A percentile compares a stretch with the other conserved stretches of the same genome.
Conservation (phyloP, 2,329 filamentous ascomycete genomes). For the Juglanconis oblonga region DNA sequence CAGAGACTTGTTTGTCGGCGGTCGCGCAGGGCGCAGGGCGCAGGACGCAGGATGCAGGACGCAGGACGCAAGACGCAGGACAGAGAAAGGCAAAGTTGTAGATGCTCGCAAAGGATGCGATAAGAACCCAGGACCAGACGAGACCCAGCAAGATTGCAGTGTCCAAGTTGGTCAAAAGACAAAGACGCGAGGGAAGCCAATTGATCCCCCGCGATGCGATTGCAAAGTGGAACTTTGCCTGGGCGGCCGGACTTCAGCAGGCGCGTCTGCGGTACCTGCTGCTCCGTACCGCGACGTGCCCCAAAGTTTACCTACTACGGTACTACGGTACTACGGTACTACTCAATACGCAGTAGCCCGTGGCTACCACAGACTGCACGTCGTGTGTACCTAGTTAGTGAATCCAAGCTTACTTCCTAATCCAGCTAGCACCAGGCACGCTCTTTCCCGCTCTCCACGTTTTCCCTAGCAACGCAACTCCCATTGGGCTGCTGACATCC, state of each 20-base stretch:
- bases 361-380: too few species aligned
- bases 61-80: background rate
- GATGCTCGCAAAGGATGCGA: background rate
- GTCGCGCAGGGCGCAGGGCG: background rate
- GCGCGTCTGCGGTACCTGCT: slow-evolving; percentile 6
- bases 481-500: background rate
- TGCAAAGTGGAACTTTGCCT: background rate
- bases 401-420: slow-evolving; percentile 4
- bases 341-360: too few species aligned
- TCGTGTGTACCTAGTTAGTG: too few species aligned
- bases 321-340: too few species aligned
- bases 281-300: slow-evolving; percentile 6
- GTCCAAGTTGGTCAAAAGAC: background rate
- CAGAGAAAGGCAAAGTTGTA: too few species aligned
- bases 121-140: background rate
- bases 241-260: background rate
- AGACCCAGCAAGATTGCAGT: background rate
- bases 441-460: background rate
- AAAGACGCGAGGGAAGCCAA: background rate
- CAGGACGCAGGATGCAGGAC: background rate
- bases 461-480: slow-evolving; percentile 1
- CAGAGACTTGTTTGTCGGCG: background rate
- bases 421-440: background rate
- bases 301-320: background rate
- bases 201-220: background rate